These are phyloP conservation scores for Thalassiosira hispida DNA, from an alignment of 352 stramenopile genomes.

Conservation along the genomic window DNA sequence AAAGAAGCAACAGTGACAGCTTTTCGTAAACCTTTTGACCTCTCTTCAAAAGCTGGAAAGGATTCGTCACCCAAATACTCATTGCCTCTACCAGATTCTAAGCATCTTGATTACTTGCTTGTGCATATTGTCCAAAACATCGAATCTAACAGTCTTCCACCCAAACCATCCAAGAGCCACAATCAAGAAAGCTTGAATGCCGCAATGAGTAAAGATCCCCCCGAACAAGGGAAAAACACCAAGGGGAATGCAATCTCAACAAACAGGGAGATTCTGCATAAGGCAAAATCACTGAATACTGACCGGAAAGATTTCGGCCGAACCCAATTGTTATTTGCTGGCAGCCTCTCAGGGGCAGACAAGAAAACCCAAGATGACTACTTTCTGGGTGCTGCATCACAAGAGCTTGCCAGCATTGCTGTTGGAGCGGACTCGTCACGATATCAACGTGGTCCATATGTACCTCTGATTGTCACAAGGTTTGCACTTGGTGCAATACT, in stretches of 20 bases:
- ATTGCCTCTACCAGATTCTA: conserved; percentile 77
- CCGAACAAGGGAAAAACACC: conserved; percentile 16
- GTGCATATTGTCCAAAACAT: conserved; percentile 64
- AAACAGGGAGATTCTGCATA: conserved; percentile 38
- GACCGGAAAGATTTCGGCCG: not conserved
- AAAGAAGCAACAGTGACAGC: conserved; percentile 56
- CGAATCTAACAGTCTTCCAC: conserved; percentile 39
- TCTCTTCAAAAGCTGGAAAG: conserved; percentile 35
- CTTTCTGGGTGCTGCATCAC: conserved; percentile 73
- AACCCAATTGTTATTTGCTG: conserved; percentile 44
- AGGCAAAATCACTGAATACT: conserved; percentile 10
- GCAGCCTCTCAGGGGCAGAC: conserved; percentile 43
- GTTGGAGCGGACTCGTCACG: conserved; percentile 78
- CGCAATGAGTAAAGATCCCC: not conserved
- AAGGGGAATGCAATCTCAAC: conserved; percentile 31
- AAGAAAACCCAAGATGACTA: conserved; percentile 74
- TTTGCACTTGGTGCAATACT: conserved; percentile 75
- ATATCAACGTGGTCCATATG: conserved; percentile 74
- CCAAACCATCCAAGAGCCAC: not conserved
- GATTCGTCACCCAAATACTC: conserved; percentile 31
- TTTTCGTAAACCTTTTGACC: conserved; percentile 51
- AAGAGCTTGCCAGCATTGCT: conserved; percentile 72
- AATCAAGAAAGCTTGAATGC: conserved; percentile 18
- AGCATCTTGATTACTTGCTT: conserved; percentile 76
- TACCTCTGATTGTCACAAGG: conserved; percentile 81